These are phyloP conservation scores for Nemania sp. DNA, from an alignment of 2,329 filamentous ascomycete species.

Conservation along the genomic window DNA sequence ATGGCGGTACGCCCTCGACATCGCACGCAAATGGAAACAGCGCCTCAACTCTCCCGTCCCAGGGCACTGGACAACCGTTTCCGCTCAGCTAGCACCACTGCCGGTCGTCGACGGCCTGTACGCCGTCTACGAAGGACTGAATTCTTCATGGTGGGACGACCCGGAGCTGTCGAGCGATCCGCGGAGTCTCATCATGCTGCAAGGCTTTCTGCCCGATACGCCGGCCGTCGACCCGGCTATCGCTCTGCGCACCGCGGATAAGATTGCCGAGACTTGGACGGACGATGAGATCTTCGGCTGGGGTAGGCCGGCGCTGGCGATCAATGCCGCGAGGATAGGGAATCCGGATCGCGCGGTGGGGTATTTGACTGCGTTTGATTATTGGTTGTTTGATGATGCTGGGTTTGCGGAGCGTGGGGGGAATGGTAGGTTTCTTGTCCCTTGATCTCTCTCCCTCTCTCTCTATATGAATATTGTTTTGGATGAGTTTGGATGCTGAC, in stretches of 20 bases:
- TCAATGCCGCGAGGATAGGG: constrained; percentile 48
- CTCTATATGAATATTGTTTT: no score
- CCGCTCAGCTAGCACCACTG: constrained; percentile 47
- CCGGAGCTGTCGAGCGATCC: constrained; percentile 45
- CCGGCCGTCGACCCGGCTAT: constrained; percentile 43
- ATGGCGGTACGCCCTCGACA: constrained; percentile 53
- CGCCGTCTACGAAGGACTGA: constrained; percentile 51
- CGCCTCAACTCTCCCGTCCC: constrained; percentile 45
- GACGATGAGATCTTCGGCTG: constrained; percentile 49
- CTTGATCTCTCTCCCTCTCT: no score
- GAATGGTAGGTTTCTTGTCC: constrained; percentile 11
- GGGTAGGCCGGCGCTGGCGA: constrained; percentile 51
- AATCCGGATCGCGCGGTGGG: constrained; percentile 47
- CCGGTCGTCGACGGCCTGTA: constrained; percentile 49
- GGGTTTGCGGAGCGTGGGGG: constrained; percentile 30
- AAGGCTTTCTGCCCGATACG: constrained; percentile 48
- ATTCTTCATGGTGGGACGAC: constrained; percentile 48
- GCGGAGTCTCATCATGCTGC: constrained; percentile 49
- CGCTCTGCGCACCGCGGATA: constrained; percentile 43
- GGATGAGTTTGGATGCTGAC: constrained; percentile 10
- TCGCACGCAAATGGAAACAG: constrained; percentile 48
- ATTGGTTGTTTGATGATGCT: constrained; percentile 47
- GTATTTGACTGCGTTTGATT: constrained; percentile 47
- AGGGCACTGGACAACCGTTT: constrained; percentile 45
- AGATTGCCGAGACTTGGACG: constrained; percentile 46